Base-by-base conservation (phyloP, 768 basidiomycete species). In the Suillus paluster region DNA sequence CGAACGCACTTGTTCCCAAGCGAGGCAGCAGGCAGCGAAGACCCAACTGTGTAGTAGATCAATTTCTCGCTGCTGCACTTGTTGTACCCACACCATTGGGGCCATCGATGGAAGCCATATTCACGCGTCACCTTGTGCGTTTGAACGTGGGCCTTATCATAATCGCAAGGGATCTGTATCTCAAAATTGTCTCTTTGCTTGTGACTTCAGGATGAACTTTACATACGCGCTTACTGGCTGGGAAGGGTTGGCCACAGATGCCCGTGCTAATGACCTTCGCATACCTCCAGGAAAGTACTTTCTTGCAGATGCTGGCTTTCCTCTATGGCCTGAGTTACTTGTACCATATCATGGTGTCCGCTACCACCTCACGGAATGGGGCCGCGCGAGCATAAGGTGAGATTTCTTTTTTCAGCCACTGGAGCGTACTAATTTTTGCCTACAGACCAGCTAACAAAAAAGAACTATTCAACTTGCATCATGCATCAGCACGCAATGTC, bases 51-150 rank as follows among this genome's bases (percentile, higher is more conserved):
- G n/a, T n/a, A n/a, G n/a, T n/a, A n/a, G n/a, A n/a, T n/a, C n/a
- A n/a, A n/a, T n/a, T n/a, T n/a, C n/a, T n/a, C n/a, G n/a, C n/a
- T n/a, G n/a, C n/a, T n/a, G n/a, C n/a, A n/a, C n/a, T n/a, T n/a
- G n/a, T n/a, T n/a, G n/a, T n/a, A n/a, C n/a, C n/a, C n/a, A 73
- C 57, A 70, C 69, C 12, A 61, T 80, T n/a, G 73, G 78, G 45
- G 76, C 75, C 1, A 64, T 79, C 1, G 74, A 80, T 67, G 73
- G 78, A 3, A 57, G 38, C 8, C 61, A 56, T 36, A 63, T 59
- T 19, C 45, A 17, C 9, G 50, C 41, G 14, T 21, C 27, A 5
- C 53, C 56, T 15, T 41, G 59, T 2, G 55, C 44, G 5, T 34
- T 25, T n/a, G 17, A 23, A 8, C 33, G 44, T 44, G 14, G n/a